Conservation (phyloP, 2,329 filamentous ascomycete genomes). For the Thielaviopsis ethacetica region DNA sequence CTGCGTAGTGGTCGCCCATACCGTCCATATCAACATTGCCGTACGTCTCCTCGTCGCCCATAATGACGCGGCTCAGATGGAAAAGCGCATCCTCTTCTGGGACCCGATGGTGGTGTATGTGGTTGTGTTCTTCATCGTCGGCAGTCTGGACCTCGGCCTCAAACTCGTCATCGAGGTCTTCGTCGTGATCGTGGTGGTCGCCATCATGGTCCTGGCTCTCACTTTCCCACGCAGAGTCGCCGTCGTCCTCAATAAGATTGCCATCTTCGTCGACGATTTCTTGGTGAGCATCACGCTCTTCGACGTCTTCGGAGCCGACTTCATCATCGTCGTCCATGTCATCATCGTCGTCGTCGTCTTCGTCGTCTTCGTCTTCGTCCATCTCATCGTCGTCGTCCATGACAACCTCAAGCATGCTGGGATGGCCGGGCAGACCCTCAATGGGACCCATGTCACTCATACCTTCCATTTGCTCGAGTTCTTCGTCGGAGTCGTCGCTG, state of each 20-base stretch:
- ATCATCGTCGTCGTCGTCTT: slow-evolving; percentile 38
- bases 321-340: slow-evolving; percentile 36
- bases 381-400: slow-evolving; percentile 54
- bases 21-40: slow-evolving; percentile 35
- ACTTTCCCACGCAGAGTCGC: slow-evolving; percentile 44
- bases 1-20: slow-evolving; percentile 35
- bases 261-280: slow-evolving; percentile 49
- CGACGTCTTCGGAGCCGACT: slow-evolving; percentile 32
- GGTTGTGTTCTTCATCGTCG: slow-evolving; percentile 28
- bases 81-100: slow-evolving; percentile 28
- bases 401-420: slow-evolving; percentile 55
- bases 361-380: slow-evolving; percentile 46
- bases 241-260: slow-evolving; percentile 42
- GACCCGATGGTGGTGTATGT: slow-evolving; percentile 15
- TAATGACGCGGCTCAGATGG: slow-evolving; percentile 39
- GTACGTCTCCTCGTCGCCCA: slow-evolving; percentile 29
- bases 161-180: slow-evolving; percentile 38
- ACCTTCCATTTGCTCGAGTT: slow-evolving; percentile 8
- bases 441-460: slow-evolving; percentile 72
- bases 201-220: slow-evolving; percentile 40
- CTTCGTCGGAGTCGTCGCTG: slow-evolving; percentile 74
- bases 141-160: slow-evolving; percentile 23
- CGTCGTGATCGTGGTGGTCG: slow-evolving; percentile 34
- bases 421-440: slow-evolving; percentile 52
- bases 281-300: slow-evolving; percentile 30